Percentiles rank a stretch among this genome's conserved stretches.
Conservation (phyloP, 305 asterid genomes). For the Caryopteris hybrid region DNA sequence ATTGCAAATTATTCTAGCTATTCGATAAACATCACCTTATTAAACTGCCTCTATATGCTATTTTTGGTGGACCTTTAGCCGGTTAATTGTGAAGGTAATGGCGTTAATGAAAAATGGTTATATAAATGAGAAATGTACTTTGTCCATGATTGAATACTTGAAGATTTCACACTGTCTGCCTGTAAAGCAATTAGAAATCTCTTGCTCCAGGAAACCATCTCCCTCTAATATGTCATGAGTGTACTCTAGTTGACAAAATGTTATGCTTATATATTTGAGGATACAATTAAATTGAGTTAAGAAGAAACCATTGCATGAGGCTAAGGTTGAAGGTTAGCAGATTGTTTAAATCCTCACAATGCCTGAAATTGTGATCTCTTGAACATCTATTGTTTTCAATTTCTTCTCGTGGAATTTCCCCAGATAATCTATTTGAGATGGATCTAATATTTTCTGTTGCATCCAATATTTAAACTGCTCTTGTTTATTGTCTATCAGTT, state of each 20-base stretch:
- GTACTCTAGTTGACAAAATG: neutral
- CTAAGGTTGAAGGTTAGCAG: neutral
- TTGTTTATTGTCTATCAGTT: constrained; percentile 4
- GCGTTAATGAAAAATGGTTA: neutral
- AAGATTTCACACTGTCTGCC: neutral
- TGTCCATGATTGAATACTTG: neutral
- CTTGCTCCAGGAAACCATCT: neutral
- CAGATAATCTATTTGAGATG: neutral
- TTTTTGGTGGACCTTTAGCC: neutral
- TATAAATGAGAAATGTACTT: neutral
- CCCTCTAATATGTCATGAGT: neutral
- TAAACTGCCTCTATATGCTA: neutral
- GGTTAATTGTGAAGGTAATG: neutral
- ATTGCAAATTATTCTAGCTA: neutral
- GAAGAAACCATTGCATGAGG: neutral
- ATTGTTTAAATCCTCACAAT: neutral
- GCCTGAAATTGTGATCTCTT: neutral
- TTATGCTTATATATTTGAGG: neutral
- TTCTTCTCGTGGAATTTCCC: neutral
- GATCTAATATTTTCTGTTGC: neutral
- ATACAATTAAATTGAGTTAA: neutral
- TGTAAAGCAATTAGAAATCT: neutral
- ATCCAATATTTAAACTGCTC: neutral
- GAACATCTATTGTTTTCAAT: neutral
- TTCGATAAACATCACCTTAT: neutral